These are phyloP conservation scores for Apiotrichum akiyoshidainum DNA, from an alignment of 1,284 basidiomycete genomes.

Conservation along the genomic window DNA sequence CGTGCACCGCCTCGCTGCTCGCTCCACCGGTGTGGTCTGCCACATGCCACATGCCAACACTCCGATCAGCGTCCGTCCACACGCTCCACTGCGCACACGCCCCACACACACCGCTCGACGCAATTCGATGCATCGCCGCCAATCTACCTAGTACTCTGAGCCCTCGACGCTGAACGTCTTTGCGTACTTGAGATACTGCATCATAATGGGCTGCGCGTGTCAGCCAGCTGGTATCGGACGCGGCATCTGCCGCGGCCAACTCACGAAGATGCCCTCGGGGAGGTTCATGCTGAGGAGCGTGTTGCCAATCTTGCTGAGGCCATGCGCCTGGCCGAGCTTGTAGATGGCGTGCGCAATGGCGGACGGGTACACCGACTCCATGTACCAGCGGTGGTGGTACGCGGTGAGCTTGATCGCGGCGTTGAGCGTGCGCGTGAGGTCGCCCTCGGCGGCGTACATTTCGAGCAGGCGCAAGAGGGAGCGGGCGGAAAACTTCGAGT, in stretches of 20 bases:
- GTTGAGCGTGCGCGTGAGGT: constrained; percentile 84
- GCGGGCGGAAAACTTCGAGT: constrained; percentile 82
- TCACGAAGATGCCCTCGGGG: constrained; percentile 71
- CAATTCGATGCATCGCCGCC: no score
- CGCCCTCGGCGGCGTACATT: constrained; percentile 89
- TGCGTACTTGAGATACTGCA: constrained; percentile 40
- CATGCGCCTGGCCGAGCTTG: constrained; percentile 90
- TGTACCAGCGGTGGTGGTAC: constrained; percentile 71
- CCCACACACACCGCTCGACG: no score
- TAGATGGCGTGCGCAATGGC: constrained; percentile 84
- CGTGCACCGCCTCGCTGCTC: no score
- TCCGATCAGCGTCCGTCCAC: no score
- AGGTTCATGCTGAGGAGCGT: constrained; percentile 88
- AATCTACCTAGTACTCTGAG: constrained; percentile 30
- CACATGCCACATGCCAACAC: no score
- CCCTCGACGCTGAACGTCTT: constrained; percentile 42
- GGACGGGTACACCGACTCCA: constrained; percentile 83
- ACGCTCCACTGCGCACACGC: no score
- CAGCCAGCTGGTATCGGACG: no score
- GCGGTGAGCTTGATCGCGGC: constrained; percentile 88
- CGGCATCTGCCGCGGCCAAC: no score
- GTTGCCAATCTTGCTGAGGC: constrained; percentile 89
- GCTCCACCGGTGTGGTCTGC: no score
- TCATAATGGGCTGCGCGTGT: constrained; percentile 14
- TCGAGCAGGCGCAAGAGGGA: constrained; percentile 90